These are phyloP conservation scores for Pythium vanterpoolii DNA, from an alignment of 352 stramenopile genomes.

Conservation along the genomic window DNA sequence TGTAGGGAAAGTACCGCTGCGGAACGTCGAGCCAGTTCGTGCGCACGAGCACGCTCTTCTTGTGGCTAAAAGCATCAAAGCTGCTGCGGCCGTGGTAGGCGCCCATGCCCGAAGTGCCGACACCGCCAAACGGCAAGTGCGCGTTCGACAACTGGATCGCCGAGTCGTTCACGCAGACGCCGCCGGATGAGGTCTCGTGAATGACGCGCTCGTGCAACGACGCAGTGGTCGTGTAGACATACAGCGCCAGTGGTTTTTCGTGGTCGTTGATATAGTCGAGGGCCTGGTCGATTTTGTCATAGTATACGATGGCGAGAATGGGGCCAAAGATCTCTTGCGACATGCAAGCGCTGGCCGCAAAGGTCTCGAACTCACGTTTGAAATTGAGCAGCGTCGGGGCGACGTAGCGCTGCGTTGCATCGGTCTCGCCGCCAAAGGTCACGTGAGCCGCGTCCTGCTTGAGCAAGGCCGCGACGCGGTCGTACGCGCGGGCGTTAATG, in stretches of 20 bases:
- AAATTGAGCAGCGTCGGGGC: slow-evolving; percentile 89
- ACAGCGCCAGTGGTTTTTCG: slow-evolving; percentile 50
- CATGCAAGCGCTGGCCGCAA: slow-evolving; percentile 65
- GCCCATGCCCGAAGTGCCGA: slow-evolving; percentile 56
- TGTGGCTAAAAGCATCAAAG: slow-evolving; percentile 54
- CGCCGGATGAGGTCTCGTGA: slow-evolving; percentile 32
- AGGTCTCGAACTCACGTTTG: slow-evolving; percentile 52
- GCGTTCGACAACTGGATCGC: slow-evolving; percentile 47
- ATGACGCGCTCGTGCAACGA: slow-evolving; percentile 37
- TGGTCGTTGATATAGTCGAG: slow-evolving; percentile 19
- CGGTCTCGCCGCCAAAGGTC: slow-evolving; percentile 49
- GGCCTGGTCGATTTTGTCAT: slow-evolving; percentile 16
- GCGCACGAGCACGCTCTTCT: slow-evolving; percentile 56
- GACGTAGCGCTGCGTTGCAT: slow-evolving; percentile 76
- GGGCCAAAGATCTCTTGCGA: slow-evolving; percentile 95
- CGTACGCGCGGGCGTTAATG: slow-evolving; percentile 55
- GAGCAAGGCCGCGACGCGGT: slow-evolving; percentile 52
- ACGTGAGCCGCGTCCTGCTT: slow-evolving; percentile 55
- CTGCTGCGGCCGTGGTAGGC: slow-evolving; percentile 51
- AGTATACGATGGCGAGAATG: slow-evolving; percentile 78
- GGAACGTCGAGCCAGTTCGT: slow-evolving; percentile 49
- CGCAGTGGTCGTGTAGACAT: slow-evolving; percentile 21
- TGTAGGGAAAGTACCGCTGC: slow-evolving; percentile 69
- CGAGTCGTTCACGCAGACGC: slow-evolving; percentile 58
- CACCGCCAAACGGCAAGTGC: slow-evolving; percentile 61